Conservation (phyloP, 2,329 filamentous ascomycete genomes). For the Aspergillus sp. region DNA sequence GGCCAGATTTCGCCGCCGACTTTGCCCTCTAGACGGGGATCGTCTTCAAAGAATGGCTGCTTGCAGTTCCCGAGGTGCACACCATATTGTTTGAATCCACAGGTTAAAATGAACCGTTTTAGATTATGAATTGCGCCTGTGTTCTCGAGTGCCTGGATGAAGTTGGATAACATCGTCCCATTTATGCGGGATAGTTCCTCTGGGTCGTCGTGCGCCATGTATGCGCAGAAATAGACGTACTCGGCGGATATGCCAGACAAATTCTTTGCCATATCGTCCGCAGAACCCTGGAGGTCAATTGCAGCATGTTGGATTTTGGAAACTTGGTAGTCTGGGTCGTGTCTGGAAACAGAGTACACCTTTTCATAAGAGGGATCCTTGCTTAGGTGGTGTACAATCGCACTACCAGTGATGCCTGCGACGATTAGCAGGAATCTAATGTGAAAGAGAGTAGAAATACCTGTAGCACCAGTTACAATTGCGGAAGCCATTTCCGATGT, state of each 20-base stretch:
- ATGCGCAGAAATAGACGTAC: constrained; percentile 47
- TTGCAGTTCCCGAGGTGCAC: constrained; percentile 52
- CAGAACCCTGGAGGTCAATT: constrained; percentile 38
- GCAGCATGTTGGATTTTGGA: constrained; percentile 39
- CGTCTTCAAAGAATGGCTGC: constrained; percentile 50
- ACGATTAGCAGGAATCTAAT: not conserved
- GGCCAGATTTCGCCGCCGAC: constrained; percentile 29
- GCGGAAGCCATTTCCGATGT: constrained; percentile 26
- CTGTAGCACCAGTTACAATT: constrained; percentile 32
- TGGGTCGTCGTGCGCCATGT: constrained; percentile 39
- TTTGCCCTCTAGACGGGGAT: constrained; percentile 43
- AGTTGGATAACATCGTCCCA: constrained; percentile 48
- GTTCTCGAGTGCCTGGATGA: constrained; percentile 47
- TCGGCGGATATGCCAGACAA: constrained; percentile 38
- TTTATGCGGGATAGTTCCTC: constrained; percentile 41
- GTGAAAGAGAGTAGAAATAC: constrained; percentile 10
- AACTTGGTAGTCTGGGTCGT: constrained; percentile 37
- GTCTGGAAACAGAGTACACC: constrained; percentile 43
- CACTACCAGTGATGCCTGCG: constrained; percentile 40
- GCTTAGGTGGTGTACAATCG: constrained; percentile 41
- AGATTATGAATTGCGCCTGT: constrained; percentile 44
- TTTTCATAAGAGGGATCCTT: constrained; percentile 37
- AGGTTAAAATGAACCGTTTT: constrained; percentile 52
- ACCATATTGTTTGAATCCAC: constrained; percentile 54
- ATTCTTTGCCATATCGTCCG: constrained; percentile 39